These are phyloP conservation scores for Salix suchowensis DNA, from an alignment of 345 rosid genomes.

Conservation along the genomic window DNA sequence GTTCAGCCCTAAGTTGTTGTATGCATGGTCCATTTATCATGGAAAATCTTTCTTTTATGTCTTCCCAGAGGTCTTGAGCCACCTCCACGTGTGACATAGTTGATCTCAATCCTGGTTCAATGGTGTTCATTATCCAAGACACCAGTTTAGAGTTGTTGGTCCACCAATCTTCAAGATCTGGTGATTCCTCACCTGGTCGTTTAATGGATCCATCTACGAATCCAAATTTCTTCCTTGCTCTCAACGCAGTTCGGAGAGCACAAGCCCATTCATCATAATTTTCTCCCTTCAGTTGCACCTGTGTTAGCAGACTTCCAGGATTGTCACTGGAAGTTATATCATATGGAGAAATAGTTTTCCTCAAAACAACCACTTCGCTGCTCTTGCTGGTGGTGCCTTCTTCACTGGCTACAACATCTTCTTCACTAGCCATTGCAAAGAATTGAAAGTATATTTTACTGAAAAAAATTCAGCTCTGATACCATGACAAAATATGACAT, in stretches of 20 bases:
- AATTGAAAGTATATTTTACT: no score
- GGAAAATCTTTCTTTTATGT: neutral
- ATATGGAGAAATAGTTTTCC: no score
- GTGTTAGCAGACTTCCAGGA: neutral
- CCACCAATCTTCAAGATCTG: constrained; percentile 1
- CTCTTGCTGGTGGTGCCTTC: no score
- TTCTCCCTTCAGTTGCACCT: constrained; percentile 5
- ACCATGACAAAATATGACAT: no score
- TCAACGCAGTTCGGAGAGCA: neutral
- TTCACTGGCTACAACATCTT: no score
- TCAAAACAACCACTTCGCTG: no score
- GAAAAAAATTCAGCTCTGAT: no score
- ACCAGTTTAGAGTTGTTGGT: neutral
- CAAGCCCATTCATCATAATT: constrained; percentile 16
- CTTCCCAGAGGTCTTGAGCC: neutral
- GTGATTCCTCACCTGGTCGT: neutral
- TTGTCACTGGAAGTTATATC: neutral
- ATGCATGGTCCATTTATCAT: neutral
- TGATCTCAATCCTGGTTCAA: neutral
- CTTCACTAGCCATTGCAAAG: no score
- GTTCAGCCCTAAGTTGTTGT: neutral
- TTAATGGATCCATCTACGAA: constrained; percentile 8
- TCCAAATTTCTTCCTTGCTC: constrained; percentile 13
- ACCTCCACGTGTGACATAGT: neutral
- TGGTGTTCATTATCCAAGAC: neutral